phyloP scores from a whole-genome alignment of 345 rosid genomes.

The Gossypium turneri region DNA sequence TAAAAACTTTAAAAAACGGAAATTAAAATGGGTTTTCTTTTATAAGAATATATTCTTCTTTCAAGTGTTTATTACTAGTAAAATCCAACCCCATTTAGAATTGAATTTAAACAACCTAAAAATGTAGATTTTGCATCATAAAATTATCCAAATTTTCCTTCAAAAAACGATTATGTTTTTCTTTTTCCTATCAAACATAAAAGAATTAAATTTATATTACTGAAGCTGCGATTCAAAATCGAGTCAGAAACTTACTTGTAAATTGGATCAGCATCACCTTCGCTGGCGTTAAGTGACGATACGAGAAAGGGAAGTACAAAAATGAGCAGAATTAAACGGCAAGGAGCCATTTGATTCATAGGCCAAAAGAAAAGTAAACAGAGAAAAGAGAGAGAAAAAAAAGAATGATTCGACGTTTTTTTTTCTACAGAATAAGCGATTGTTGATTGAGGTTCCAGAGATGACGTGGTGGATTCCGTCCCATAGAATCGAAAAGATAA shows the following conservation, averaged over 20 bases:
- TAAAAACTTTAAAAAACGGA: not conserved
- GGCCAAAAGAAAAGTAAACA: conserved; percentile 24
- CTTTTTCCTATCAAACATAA: not conserved
- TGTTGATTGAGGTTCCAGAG: conserved; percentile 8
- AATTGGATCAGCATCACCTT: conserved; percentile 85
- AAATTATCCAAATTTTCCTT: not conserved
- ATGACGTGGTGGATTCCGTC: conserved; percentile 13
- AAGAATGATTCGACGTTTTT: conserved; percentile 8
- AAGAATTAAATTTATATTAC: not conserved
- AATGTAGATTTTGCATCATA: not conserved
- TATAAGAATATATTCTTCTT: not conserved
- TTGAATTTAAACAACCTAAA: not conserved
- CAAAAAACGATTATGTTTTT: not conserved
- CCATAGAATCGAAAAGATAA: conserved; percentile 9
- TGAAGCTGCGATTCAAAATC: conserved; percentile 6
- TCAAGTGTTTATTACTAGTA: not conserved
- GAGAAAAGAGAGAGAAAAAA: not conserved
- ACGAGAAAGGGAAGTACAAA: conserved; percentile 27
- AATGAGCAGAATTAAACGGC: conserved; percentile 35
- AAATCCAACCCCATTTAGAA: not conserved
- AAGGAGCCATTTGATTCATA: conserved; percentile 35
- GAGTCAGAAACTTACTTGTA: conserved; percentile 44
- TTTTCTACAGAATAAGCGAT: conserved; percentile 10
- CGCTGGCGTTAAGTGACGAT: conserved; percentile 49
- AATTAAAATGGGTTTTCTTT: not conserved